These are phyloP conservation scores for Floccularia luteovirens DNA, from an alignment of 768 basidiomycete species.

Conservation along the genomic window DNA sequence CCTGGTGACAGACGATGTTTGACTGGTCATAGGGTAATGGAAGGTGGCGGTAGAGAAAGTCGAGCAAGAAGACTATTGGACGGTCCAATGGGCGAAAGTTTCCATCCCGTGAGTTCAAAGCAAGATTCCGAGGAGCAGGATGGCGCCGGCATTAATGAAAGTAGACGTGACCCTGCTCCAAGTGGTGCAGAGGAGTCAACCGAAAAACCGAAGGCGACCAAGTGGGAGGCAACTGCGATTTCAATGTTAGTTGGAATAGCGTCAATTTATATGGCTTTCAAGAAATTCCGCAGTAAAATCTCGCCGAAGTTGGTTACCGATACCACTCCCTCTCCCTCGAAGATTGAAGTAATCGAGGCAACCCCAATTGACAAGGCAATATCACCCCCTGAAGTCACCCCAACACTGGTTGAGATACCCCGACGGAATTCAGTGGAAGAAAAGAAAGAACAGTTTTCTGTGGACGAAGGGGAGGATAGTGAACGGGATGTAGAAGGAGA, in stretches of 20 bases:
- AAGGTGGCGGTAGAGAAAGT: slow-evolving; percentile 40
- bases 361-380: too few species aligned
- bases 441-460: too few species aligned
- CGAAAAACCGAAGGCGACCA: slow-evolving; percentile 4
- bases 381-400: too few species aligned
- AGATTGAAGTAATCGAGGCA: too few species aligned
- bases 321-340: too few species aligned
- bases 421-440: too few species aligned
- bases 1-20: slow-evolving; percentile 47
- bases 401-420: too few species aligned
- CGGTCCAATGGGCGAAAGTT: slow-evolving; percentile 23
- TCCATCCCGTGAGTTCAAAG: background rate
- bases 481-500: slow-evolving; percentile 20
- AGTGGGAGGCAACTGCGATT: slow-evolving; percentile 17
- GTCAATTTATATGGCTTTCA: slow-evolving; percentile 23
- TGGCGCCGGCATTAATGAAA: background rate
- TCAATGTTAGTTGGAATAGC: slow-evolving; percentile 17
- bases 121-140: background rate
- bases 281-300: slow-evolving; percentile 9
- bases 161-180: background rate
- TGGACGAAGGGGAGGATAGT: slow-evolving; percentile 29
- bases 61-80: slow-evolving; percentile 50
- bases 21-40: slow-evolving; percentile 51
- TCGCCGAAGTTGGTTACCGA: slow-evolving; percentile 5
- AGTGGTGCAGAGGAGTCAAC: background rate